Evolutionary conservation across 345 rosid genomes (phyloP).

Genomic region (Arabidopsis arenosa): DNA sequence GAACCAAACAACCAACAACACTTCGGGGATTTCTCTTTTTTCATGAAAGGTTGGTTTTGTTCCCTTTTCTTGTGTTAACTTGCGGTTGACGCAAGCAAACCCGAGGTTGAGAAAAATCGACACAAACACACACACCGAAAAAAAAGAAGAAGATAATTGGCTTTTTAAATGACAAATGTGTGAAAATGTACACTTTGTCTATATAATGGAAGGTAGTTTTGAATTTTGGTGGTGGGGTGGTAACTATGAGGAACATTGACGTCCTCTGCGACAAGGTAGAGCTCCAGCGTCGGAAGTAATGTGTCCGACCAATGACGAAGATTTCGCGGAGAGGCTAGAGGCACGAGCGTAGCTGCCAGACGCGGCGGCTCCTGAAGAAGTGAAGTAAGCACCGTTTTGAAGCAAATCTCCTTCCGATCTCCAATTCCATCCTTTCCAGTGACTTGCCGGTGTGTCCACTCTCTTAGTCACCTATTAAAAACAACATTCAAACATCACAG

Average conservation of each 20-base stretch:
- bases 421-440: conserved; percentile 96
- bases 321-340: conserved; percentile 88
- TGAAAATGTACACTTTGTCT: conserved; percentile 48
- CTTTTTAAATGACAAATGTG: conserved; percentile 46
- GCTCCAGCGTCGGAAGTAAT: conserved; percentile 79
- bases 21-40: conserved; percentile 41
- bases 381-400: conserved; percentile 89
- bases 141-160: conserved; percentile 27
- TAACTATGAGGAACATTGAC: conserved; percentile 54
- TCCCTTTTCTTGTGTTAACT: conserved; percentile 35
- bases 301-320: conserved; percentile 78
- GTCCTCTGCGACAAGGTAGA: conserved; percentile 67
- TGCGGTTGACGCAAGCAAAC: conserved; percentile 43
- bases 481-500: conserved; percentile 1
- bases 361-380: conserved; percentile 86
- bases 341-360: conserved; percentile 93
- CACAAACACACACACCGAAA: conserved; percentile 36
- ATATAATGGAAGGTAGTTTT: conserved; percentile 29
- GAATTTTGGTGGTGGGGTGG: conserved; percentile 14
- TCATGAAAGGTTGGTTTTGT: conserved; percentile 36
- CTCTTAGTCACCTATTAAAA: conserved; percentile 83
- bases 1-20: conserved; percentile 40
- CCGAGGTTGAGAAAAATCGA: conserved; percentile 46
- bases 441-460: conserved; percentile 59
- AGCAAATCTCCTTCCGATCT: conserved; percentile 91